Conservation (phyloP, 2,329 filamentous ascomycete species). For the Coleophoma crateriformis region DNA sequence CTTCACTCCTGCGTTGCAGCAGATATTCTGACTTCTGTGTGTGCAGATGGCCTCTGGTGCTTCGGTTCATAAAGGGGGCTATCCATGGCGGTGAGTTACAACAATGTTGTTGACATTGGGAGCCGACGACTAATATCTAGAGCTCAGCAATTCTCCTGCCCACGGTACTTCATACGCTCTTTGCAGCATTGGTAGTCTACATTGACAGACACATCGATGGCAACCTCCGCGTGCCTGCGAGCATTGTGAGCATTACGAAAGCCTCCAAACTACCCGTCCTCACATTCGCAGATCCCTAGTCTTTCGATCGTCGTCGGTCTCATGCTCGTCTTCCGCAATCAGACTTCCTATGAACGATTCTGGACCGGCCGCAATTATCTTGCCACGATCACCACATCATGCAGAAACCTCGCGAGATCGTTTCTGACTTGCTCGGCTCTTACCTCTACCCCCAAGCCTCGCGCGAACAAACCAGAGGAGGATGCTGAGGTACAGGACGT, state of each 20-base stretch:
- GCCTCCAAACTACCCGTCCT: too few relatives aligned
- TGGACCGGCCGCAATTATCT: slow-evolving; percentile 1
- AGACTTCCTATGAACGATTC: slow-evolving; percentile 1
- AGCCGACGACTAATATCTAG: too few relatives aligned
- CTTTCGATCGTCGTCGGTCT: slow-evolving; percentile 1
- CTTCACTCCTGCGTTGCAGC: too few relatives aligned
- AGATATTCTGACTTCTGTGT: background rate
- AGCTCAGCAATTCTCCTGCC: background rate
- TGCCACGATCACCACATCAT: background rate
- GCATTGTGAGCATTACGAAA: background rate
- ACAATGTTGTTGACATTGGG: too few relatives aligned
- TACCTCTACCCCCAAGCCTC: background rate
- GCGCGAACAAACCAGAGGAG: background rate
- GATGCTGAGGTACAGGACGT: background rate
- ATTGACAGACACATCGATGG: background rate
- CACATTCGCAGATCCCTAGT: background rate
- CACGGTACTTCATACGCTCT: background rate
- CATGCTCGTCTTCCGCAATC: slow-evolving; percentile 1
- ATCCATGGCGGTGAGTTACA: background rate
- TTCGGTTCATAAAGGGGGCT: background rate
- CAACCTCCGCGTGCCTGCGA: background rate
- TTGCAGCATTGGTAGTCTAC: background rate
- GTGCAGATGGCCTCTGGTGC: background rate
- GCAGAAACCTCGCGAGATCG: background rate
- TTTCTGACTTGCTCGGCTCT: background rate